These are phyloP conservation scores for Cryphonectria carpinicola DNA, from an alignment of 2,329 filamentous ascomycete species.

Conservation along the genomic window DNA sequence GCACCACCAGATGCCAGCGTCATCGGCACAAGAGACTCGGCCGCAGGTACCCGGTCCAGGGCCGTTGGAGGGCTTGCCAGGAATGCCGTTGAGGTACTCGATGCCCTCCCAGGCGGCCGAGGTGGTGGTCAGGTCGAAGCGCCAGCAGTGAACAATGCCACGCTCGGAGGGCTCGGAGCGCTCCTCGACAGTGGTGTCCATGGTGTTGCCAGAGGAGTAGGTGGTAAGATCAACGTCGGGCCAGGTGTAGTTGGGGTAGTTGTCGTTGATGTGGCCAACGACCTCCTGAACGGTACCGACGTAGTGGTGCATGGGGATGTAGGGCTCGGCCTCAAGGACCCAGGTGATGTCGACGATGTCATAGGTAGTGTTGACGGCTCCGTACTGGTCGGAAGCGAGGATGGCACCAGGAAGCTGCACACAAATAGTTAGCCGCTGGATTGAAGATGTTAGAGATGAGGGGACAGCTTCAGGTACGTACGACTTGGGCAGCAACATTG, in stretches of 20 bases:
- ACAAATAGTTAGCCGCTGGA: not conserved
- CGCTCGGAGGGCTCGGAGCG: not conserved
- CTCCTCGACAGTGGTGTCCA: slow-evolving; percentile 5
- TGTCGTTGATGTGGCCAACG: not conserved
- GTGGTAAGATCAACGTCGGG: not conserved
- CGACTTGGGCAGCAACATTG: slow-evolving; percentile 6
- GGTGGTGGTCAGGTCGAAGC: not conserved
- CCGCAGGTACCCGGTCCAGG: slow-evolving; percentile 29
- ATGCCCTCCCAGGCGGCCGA: slow-evolving; percentile 23
- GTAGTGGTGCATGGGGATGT: slow-evolving; percentile 3
- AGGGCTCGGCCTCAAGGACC: slow-evolving; percentile 7
- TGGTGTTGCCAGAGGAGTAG: slow-evolving; percentile 6
- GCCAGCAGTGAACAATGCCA: slow-evolving; percentile 30
- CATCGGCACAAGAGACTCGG: slow-evolving; percentile 32
- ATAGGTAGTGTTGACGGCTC: slow-evolving; percentile 1
- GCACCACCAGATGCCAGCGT: slow-evolving; percentile 34
- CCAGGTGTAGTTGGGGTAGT: slow-evolving; percentile 7
- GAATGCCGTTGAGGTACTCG: slow-evolving; percentile 27
- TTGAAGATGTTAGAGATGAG: not conserved
- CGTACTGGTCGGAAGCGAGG: not conserved
- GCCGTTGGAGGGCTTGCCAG: slow-evolving; percentile 25
- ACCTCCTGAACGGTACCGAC: slow-evolving; percentile 11
- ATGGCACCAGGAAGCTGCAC: not conserved
- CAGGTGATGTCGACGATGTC: slow-evolving; percentile 10
- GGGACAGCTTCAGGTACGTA: not conserved